Conservation (phyloP, 352 stramenopile species). For the Aphanomyces stellatus region DNA sequence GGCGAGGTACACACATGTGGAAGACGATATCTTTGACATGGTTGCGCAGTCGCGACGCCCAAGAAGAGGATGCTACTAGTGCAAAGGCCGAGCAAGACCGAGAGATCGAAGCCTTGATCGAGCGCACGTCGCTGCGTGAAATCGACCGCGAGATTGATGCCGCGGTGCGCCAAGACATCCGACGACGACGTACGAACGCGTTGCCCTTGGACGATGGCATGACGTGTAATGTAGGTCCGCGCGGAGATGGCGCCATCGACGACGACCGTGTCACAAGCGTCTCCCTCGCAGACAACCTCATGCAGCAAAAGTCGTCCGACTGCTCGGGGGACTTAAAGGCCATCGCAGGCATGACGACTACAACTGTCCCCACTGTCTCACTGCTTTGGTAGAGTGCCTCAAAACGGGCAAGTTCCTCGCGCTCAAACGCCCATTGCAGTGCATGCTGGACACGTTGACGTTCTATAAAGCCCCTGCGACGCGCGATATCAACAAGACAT, state of each 20-base stretch:
- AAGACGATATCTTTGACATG: not conserved
- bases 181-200: not conserved
- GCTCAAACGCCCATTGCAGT: not conserved
- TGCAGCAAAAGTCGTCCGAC: not conserved
- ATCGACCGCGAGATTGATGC: constrained; percentile 10
- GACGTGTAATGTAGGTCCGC: too few species aligned
- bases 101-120: not conserved
- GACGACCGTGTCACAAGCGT: too few species aligned
- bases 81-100: too few species aligned
- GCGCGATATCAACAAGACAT: constrained; percentile 7
- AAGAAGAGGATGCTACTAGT: not conserved
- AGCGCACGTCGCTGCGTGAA: not conserved
- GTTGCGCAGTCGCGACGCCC: not conserved
- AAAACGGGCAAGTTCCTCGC: not conserved
- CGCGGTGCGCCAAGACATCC: not conserved
- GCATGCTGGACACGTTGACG: not conserved
- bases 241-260: not conserved
- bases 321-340: not conserved
- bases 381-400: not conserved
- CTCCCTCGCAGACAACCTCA: not conserved
- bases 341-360: not conserved
- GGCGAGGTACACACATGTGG: too few species aligned
- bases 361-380: not conserved
- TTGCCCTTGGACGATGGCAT: too few species aligned
- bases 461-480: constrained; percentile 7